These are phyloP conservation scores for Pleomassaria siparia DNA, from an alignment of 2,329 filamentous ascomycete genomes.

Conservation along the genomic window DNA sequence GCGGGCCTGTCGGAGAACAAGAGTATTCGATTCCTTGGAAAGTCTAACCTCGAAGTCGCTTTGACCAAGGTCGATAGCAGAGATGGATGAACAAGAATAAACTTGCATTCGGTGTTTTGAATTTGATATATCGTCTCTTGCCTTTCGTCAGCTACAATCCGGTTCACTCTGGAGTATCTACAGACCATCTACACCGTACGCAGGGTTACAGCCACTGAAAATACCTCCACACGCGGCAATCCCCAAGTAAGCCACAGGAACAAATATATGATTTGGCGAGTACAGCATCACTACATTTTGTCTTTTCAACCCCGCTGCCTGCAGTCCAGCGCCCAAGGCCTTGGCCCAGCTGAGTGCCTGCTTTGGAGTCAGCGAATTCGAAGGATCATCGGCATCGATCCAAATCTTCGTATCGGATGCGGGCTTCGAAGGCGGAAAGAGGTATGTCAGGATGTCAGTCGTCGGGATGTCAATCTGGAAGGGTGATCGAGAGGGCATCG, in stretches of 20 bases:
- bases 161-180: conserved; percentile 5
- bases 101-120: conserved; percentile 53
- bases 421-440: conserved; percentile 37
- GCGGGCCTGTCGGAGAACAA: conserved; percentile 51
- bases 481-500: conserved; percentile 52
- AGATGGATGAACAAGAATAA: conserved; percentile 53
- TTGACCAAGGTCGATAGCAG: conserved; percentile 49
- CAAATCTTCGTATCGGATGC: conserved; percentile 54
- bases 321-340: conserved; percentile 53
- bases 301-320: conserved; percentile 47
- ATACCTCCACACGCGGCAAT: conserved; percentile 55
- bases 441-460: conserved; percentile 44
- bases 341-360: conserved; percentile 55
- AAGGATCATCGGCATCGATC: conserved; percentile 54
- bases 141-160: neutral
- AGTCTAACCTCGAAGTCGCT: conserved; percentile 45
- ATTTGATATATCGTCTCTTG: conserved; percentile 57
- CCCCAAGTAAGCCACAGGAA: conserved; percentile 57
- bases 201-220: conserved; percentile 60
- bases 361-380: conserved; percentile 49
- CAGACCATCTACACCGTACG: conserved; percentile 52
- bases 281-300: conserved; percentile 59
- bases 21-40: conserved; percentile 50
- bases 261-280: conserved; percentile 58
- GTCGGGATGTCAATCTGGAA: conserved; percentile 52